Conservation (phyloP, 257 asterid genomes). For the Solanum rostratum region DNA sequence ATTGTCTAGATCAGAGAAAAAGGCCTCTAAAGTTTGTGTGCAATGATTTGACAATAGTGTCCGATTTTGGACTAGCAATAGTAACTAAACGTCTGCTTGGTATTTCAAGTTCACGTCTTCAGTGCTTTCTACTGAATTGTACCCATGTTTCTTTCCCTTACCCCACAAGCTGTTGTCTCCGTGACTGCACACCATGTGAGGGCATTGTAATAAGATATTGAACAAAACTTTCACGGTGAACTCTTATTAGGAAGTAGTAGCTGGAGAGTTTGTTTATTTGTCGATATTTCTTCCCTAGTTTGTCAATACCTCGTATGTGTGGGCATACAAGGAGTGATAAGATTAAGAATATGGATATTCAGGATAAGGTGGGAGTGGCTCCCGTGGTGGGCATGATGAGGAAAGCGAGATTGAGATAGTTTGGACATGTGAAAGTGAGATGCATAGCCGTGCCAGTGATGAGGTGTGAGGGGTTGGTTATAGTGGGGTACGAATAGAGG, state of each 20-base stretch:
- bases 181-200: not conserved
- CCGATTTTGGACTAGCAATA: not conserved
- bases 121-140: not conserved
- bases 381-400: no score
- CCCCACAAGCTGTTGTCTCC: not conserved
- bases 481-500: no score
- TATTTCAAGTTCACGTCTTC: not conserved
- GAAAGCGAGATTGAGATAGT: no score
- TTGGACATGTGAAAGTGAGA: no score
- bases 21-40: not conserved
- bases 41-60: not conserved
- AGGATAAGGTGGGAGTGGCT: no score
- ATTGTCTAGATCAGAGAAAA: not conserved
- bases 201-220: not conserved
- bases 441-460: no score
- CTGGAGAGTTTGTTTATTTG: not conserved
- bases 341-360: no score
- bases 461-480: no score
- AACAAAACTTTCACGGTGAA: not conserved
- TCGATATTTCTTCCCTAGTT: not conserved
- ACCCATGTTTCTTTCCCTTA: not conserved
- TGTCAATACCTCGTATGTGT: not conserved
- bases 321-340: no score
- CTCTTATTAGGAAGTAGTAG: not conserved
- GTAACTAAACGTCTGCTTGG: not conserved